Conservation (phyloP, 768 basidiomycete genomes). For the Filobasidium floriforme region DNA sequence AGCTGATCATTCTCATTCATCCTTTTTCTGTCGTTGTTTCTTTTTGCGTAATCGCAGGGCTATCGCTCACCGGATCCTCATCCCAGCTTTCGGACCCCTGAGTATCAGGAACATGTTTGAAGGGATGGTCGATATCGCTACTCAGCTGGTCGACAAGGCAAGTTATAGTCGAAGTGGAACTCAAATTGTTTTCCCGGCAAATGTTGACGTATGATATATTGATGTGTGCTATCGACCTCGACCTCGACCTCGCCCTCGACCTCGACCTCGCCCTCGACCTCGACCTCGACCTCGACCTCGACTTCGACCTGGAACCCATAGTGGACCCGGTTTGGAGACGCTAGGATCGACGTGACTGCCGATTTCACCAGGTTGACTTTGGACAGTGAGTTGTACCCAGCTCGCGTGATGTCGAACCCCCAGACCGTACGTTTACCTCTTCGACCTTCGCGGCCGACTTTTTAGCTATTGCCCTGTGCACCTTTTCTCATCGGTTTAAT, state of each 20-base stretch:
- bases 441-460: background rate
- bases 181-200: too few species aligned
- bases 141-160: conserved; percentile 50
- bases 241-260: too few species aligned
- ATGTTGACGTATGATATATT: too few species aligned
- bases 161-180: too few species aligned
- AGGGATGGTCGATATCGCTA: conserved; percentile 50
- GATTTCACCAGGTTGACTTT: conserved; percentile 52
- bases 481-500: conserved; percentile 51
- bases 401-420: background rate
- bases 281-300: too few species aligned
- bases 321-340: conserved; percentile 47
- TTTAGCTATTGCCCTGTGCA: conserved; percentile 47
- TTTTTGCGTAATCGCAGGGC: conserved; percentile 16
- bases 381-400: conserved; percentile 39
- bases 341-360: conserved; percentile 48
- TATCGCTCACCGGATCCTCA: conserved; percentile 45
- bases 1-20: too few species aligned
- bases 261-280: too few species aligned
- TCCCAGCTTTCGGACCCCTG: conserved; percentile 49
- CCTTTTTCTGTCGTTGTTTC: too few species aligned
- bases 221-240: too few species aligned
- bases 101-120: conserved; percentile 51
- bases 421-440: background rate
- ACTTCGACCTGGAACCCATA: too few species aligned